phyloP scores from a whole-genome alignment of 805 yeast genomes.

The Nakazawaea anatomiae region DNA sequence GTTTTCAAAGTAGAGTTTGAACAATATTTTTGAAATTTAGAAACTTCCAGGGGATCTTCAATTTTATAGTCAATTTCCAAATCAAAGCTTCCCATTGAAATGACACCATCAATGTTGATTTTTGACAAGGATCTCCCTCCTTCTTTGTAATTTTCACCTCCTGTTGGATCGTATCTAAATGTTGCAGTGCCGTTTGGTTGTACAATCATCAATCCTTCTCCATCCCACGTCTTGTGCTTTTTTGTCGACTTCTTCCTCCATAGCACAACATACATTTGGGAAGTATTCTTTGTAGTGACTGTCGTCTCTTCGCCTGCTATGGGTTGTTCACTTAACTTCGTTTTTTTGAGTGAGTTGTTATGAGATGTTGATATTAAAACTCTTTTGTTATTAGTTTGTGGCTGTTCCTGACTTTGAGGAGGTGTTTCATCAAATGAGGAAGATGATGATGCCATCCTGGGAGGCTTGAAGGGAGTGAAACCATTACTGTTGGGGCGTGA shows the following conservation, averaged over 20 bases:
- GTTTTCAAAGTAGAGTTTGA: background rate
- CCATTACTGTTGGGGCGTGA: background rate
- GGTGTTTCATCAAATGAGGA: background rate
- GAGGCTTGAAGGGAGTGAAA: constrained; percentile 7
- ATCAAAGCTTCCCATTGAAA: constrained; percentile 55
- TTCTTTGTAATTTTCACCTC: constrained; percentile 18
- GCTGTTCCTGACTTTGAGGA: background rate
- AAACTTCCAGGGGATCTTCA: constrained; percentile 18
- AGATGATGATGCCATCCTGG: background rate
- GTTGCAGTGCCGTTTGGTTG: constrained; percentile 19
- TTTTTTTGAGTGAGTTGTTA: background rate
- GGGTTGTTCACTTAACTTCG: background rate
- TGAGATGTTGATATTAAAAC: background rate
- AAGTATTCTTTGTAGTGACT: background rate
- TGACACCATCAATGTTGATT: constrained; percentile 28
- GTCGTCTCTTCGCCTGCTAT: too few species aligned
- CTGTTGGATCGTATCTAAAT: constrained; percentile 26
- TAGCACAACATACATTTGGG: constrained; percentile 33
- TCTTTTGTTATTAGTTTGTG: background rate
- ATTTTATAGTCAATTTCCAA: constrained; percentile 51
- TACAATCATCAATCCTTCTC: constrained; percentile 63
- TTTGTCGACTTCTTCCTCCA: constrained; percentile 69
- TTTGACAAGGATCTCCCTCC: constrained; percentile 9
- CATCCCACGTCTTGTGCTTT: constrained; percentile 92
- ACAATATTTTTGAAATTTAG: constrained; percentile 5